Evolutionary conservation across 495 filamentous ascomycete species (phyloP).

Genomic region (Copromyces sp.): DNA sequence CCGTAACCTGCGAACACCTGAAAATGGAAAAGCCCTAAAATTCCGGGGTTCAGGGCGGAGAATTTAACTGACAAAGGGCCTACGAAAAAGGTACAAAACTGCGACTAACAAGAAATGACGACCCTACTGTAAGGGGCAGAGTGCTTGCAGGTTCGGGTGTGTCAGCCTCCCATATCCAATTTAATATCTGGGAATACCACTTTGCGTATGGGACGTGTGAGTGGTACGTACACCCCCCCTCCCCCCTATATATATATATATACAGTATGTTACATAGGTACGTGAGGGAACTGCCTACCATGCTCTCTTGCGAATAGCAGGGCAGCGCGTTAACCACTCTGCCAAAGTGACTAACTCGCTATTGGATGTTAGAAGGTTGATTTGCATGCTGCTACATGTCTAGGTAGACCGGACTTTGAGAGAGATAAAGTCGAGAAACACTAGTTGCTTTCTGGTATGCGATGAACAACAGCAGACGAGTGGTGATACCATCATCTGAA

Average conservation of each 20-base stretch:
- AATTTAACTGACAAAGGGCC: not conserved
- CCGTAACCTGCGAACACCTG: not conserved
- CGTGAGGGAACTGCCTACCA: too few species aligned
- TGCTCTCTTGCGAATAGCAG: too few species aligned
- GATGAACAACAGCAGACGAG: not conserved
- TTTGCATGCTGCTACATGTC: not conserved
- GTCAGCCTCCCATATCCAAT: not conserved
- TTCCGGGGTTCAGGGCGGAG: not conserved
- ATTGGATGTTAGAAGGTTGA: too few species aligned
- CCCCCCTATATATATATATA: too few species aligned
- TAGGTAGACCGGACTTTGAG: not conserved
- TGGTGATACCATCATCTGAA: not conserved
- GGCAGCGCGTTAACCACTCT: too few species aligned
- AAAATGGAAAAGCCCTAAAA: not conserved
- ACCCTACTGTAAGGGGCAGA: not conserved
- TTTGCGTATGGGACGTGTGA: not conserved
- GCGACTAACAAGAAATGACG: not conserved
- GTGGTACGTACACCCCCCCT: not conserved
- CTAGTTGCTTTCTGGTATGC: not conserved
- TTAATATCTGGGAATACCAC: not conserved
- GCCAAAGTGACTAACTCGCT: too few species aligned
- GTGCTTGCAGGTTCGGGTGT: not conserved
- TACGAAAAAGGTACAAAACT: not conserved
- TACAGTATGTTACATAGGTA: not conserved
- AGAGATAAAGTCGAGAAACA: not conserved